phyloP scores from a whole-genome alignment of 495 filamentous ascomycete species.

The Filosporella fistucella region DNA sequence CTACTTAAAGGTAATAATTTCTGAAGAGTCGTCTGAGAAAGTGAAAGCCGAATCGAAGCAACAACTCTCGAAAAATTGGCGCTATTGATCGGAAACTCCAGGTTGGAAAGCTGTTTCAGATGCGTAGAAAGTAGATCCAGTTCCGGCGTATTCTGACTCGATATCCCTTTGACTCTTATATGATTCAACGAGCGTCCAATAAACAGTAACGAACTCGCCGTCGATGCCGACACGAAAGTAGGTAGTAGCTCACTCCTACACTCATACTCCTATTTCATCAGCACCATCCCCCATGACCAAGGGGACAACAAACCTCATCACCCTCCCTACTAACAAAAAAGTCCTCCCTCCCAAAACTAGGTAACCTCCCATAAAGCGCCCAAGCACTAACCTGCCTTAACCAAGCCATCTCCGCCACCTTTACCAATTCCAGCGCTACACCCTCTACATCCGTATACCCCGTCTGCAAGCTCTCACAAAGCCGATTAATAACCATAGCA shows the following conservation, averaged over 20 bases:
- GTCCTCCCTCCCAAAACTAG: constrained; percentile 66
- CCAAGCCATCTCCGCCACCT: constrained; percentile 83
- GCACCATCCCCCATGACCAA: not conserved
- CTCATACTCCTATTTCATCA: constrained; percentile 41
- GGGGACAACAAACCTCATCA: constrained; percentile 22
- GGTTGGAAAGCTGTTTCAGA: constrained; percentile 62
- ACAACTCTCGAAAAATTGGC: constrained; percentile 66
- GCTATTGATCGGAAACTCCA: constrained; percentile 69
- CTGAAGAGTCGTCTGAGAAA: constrained; percentile 77
- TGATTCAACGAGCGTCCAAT: constrained; percentile 87
- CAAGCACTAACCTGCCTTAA: constrained; percentile 83
- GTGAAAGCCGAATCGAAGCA: constrained; percentile 67
- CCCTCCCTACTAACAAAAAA: constrained; percentile 51
- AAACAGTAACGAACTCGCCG: constrained; percentile 81
- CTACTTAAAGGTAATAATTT: constrained; percentile 71
- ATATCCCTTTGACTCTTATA: constrained; percentile 46
- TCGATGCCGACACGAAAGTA: constrained; percentile 67
- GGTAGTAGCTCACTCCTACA: constrained; percentile 59
- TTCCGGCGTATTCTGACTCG: constrained; percentile 44
- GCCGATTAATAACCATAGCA: constrained; percentile 67
- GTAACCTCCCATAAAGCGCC: constrained; percentile 82
- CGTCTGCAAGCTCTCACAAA: constrained; percentile 73
- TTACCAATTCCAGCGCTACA: constrained; percentile 63
- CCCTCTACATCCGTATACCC: constrained; percentile 83
- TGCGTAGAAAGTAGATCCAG: constrained; percentile 67